Evolutionary conservation across 208 protist species (phyloP), one percentile per base, ranked within the genome.

Genomic region (Angomonas ambiguus): DNA sequence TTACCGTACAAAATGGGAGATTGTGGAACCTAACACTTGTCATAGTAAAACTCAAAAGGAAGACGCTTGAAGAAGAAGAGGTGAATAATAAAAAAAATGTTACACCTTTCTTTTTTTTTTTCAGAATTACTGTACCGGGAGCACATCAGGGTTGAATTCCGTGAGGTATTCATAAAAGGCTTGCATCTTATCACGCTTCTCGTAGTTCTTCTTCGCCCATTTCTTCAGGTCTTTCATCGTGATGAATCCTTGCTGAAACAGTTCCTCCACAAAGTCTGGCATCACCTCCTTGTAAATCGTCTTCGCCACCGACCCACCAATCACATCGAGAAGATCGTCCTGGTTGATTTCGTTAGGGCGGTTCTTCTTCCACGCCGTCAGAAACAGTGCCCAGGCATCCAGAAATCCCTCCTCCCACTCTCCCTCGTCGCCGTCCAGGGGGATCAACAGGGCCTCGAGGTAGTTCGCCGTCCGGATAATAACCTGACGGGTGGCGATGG

Each of bases 361-460:
- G 24, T 62, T 61, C 60, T 72, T 48, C 28, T 51, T 60, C 79
- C 85, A 85, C 34, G 70, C 62, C 32, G 69, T 41, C 16, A 91
- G 61, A 28, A 92, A 32, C 3, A 56, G 69, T 10, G 79, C 73
- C 85, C 87, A 94, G 30, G 88, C 77, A 31, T 82, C 74, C 10
- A 94, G 74, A 49, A 94, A 93, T 32, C 88, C 84, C 67, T 88
- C 85, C 51, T 90, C 76, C 87, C 87, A 93, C 31, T 88, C 70
- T 51, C 71, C 71, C 41, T 82, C 69, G 42, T 77, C 78, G 13
- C 65, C 70, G 2, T 79, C 71, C 1, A 79, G 62, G 2, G 79
- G 59, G 20, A 80, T 70, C 33, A 74, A 73, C n/a, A 93, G 68
- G 6, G 79, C 80, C 61, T 92, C 91, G 11, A 96, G 82, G 72